Evolutionary conservation across 768 basidiomycete species (phyloP), one percentile per base, ranked within the genome.

Genomic region (Infundibulicybe gibba): DNA sequence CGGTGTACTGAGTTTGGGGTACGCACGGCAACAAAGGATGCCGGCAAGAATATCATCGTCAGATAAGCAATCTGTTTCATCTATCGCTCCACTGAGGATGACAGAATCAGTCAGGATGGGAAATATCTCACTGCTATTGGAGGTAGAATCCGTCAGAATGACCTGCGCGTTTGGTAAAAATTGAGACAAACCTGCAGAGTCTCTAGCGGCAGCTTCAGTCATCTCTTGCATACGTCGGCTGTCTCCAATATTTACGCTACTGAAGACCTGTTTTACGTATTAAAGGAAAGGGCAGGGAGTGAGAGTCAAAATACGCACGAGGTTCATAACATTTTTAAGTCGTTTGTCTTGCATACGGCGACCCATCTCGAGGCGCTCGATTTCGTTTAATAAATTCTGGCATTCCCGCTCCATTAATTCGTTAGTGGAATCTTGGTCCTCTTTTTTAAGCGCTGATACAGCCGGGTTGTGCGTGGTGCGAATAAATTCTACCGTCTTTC

Each of bases 51-150:
- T 15, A 79, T 53, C 79, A 83, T 82, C 1, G 77, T 76, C 9
- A 84, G 64, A 53, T 82, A 83, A 0, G 80, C 75, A 39, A 83
- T 75, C 59, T 83, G 76, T 45, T 74, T 77, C 75, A 76, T 79
- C 69, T 71, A 30, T 20, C 32, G 32, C 2, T 32, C 21, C n/a
- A 30, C 2, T 20, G 30, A 53, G 3, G 53, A 48, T 31, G 19
- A 43, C 16, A 2, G 34, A 14, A 3, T 41, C 16, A 49, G 41
- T 2, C 17, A 19, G 8, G 14, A 40, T 35, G 4, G 21, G 8
- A 37, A 19, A 35, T 25, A 54, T 25, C 48, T 51, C 54, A 61
- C 59, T 43, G 61, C 61, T 64, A 20, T 38, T 30, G 21, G 37
- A 33, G 11, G 5, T 25, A 12, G n/a, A 16, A 43, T 47, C n/a